These are phyloP conservation scores for Fusarium algeriense DNA, from an alignment of 2,329 filamentous ascomycete species.

Conservation along the genomic window DNA sequence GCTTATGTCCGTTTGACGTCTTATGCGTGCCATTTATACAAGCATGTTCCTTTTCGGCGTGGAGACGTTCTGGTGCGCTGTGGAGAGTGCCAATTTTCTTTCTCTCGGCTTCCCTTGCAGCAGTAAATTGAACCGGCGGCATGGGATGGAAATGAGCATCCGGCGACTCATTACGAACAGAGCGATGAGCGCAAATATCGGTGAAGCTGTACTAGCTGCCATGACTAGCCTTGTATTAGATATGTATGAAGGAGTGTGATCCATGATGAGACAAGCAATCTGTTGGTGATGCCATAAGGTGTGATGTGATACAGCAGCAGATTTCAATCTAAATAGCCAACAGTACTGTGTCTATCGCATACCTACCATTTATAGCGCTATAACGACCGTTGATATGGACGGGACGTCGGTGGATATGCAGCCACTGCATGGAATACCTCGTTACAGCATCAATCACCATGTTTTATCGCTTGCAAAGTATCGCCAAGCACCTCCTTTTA, in stretches of 20 bases:
- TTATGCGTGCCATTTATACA: slow-evolving; percentile 36
- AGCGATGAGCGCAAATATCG: slow-evolving; percentile 28
- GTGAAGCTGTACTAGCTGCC: slow-evolving; percentile 33
- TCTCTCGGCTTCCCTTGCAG: slow-evolving; percentile 43
- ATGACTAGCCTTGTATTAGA: slow-evolving; percentile 17
- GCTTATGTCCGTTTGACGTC: slow-evolving; percentile 25
- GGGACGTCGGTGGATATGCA: slow-evolving; percentile 33
- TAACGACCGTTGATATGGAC: slow-evolving; percentile 19
- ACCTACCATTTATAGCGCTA: neutral
- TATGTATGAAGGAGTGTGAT: slow-evolving; percentile 24
- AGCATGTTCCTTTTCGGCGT: slow-evolving; percentile 25
- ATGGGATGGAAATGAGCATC: slow-evolving; percentile 44
- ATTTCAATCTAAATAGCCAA: slow-evolving; percentile 27
- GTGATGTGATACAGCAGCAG: slow-evolving; percentile 27
- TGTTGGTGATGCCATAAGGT: slow-evolving; percentile 37
- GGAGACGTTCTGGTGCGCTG: slow-evolving; percentile 19
- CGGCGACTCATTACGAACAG: slow-evolving; percentile 17
- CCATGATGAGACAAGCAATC: slow-evolving; percentile 23
- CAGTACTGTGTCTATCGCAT: neutral
- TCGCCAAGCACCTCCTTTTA: slow-evolving; percentile 47
- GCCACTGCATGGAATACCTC: slow-evolving; percentile 34
- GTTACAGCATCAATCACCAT: slow-evolving; percentile 24
- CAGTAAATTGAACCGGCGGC: slow-evolving; percentile 37
- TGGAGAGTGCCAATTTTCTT: slow-evolving; percentile 30
- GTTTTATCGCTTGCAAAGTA: slow-evolving; percentile 27